These are phyloP conservation scores for Phytophthora brassicae DNA, from an alignment of 352 stramenopile genomes.

Conservation along the genomic window DNA sequence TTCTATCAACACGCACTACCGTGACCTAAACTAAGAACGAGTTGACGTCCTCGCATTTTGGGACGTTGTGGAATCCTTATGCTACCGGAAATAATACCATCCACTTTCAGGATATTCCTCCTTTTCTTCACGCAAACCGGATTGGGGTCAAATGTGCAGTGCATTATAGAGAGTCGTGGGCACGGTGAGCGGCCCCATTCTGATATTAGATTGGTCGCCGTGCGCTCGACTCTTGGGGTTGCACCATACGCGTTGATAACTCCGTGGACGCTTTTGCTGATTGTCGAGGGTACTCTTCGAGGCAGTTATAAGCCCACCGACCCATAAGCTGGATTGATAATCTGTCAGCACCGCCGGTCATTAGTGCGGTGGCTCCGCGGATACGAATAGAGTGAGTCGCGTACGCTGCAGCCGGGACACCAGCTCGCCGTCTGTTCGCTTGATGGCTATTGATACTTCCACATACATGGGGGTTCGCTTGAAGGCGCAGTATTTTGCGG, in stretches of 20 bases:
- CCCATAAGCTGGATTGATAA: conserved; percentile 6
- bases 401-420: conserved; percentile 4
- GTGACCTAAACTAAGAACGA: too few species aligned
- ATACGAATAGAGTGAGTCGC: conserved; percentile 13
- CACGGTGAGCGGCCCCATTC: too few species aligned
- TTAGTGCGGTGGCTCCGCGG: conserved; percentile 1
- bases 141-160: too few species aligned
- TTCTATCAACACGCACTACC: too few species aligned
- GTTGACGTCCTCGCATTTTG: too few species aligned
- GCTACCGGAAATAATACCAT: too few species aligned
- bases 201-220: too few species aligned
- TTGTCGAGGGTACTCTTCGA: conserved; percentile 5
- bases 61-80: too few species aligned
- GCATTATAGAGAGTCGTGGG: too few species aligned
- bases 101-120: too few species aligned
- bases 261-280: not conserved
- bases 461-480: not conserved
- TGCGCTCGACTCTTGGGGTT: not conserved
- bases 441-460: not conserved
- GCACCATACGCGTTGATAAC: not conserved
- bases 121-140: too few species aligned
- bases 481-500: not conserved
- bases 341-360: not conserved
- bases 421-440: not conserved
- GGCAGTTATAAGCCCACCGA: conserved; percentile 9